Evolutionary conservation across 306 rosid genomes (phyloP), one percentile per base, ranked within the genome.

Genomic region (Nissolia schottii): DNA sequence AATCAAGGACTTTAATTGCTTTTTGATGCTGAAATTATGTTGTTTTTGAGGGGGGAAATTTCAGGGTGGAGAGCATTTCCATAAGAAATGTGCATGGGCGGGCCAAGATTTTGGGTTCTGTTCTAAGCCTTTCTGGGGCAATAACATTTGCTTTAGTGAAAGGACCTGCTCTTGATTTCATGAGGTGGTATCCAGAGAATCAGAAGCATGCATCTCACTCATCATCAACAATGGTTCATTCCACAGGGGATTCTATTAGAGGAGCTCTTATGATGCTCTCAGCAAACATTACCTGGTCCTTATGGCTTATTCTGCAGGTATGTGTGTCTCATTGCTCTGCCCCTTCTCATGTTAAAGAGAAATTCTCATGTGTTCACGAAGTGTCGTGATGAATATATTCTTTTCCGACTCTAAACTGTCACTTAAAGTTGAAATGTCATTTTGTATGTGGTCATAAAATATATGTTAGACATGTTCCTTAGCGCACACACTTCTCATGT

Each of bases 251-350:
- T 12, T 68, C 59, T 65, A 57, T 90, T 1, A 93, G 64, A 79
- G 98, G 97, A 20, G 28, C 96, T 20, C 75, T 89, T 50, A 69
- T 87, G 77, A 94, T 94, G 98, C 85, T 94, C 68, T 72, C 88
- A 12, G 98, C 95, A 81, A 94, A 91, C 73, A 77, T 80, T 53
- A 29, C 84, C 43, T 91, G 96, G 96, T 85, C 96, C 56, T 34
- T 94, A 27, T 94, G 98, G 97, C 96, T 94, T 57, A 78, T 94
- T 80, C 79, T 91, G 58, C 98, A 94, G 96, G 98, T 92, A 53
- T 1, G 2, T 1, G 2, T 49, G 38, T 11, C 37, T 23, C 18
- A 7, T 24, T 35, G 6, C 62, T 32, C 58, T 53, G 13, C 41
- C 68, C 34, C 43, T 16, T 13, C 43, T 16, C 18, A 16, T 35